Evolutionary conservation across 345 rosid genomes (phyloP), one percentile per base, ranked within the genome.

Genomic region (Nasturtium officinale): DNA sequence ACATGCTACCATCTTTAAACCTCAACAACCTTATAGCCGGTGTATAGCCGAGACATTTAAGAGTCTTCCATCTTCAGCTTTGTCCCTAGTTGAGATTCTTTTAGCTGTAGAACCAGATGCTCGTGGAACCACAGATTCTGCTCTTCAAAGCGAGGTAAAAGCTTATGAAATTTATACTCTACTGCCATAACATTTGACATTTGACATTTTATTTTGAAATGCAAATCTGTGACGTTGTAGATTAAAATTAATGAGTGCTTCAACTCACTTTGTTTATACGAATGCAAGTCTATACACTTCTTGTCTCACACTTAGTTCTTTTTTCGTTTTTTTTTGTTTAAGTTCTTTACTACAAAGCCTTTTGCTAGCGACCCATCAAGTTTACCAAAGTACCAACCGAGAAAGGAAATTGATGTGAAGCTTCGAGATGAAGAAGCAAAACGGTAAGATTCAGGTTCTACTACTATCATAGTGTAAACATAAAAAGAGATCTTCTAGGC

Each of bases 341-440:
- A 87, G 92, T 85, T 85, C 71, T 85, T 85, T 74, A 81, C 82
- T 1, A 81, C 82, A 61, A 47, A 57, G 12, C 88, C 92, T 77
- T 83, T 85, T 61, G 87, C 92, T 8, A 78, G 92, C 23, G 85
- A 82, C 4, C 92, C 88, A 53, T 80, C 88, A 63, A 83, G 80
- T 73, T 83, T 87, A 82, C 92, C 92, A 6, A 85, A 80, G 78
- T 81, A 87, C 70, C 90, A 77, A 74, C 86, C 88, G 20, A 85
- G 85, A 67, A 87, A 87, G 69, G 92, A 87, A 62, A 75, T 81
- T 43, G 90, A 87, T 82, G 82, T 65, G 53, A 87, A 83, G 71
- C 66, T 77, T 61, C 80, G 75, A 50, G 77, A 81, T 9, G 87
- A 81, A 47, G 86, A 87, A 79, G 69, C 80, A 51, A 82, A 78